phyloP scores from a whole-genome alignment of 805 yeast genomes.

The Myxozyma kluyveri region DNA sequence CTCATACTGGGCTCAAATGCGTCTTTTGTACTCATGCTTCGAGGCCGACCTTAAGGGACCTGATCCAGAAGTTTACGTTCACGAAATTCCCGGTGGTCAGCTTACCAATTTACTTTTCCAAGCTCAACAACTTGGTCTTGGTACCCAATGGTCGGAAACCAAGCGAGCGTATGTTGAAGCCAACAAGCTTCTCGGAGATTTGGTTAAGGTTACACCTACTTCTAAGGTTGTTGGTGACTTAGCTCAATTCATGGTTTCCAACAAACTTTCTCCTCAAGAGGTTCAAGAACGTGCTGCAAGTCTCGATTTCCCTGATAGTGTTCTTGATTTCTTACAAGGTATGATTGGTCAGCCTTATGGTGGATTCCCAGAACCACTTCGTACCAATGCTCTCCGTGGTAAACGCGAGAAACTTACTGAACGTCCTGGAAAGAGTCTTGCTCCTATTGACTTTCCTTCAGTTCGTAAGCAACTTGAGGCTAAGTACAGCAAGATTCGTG shows the following conservation, averaged over 20 bases:
- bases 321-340: conserved; percentile 97
- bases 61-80: conserved; percentile 97
- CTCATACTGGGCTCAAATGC: conserved; percentile 98
- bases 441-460: conserved; percentile 73
- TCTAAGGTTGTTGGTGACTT: conserved; percentile 99
- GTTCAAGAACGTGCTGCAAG: conserved; percentile 82
- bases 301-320: conserved; percentile 98
- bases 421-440: conserved; percentile 89
- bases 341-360: conserved; percentile 99
- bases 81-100: conserved; percentile 99
- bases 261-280: conserved; percentile 81
- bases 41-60: conserved; percentile 99
- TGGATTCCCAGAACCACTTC: conserved; percentile 99
- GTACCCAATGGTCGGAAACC: conserved; percentile 94
- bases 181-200: conserved; percentile 85
- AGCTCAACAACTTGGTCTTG: conserved; percentile 98
- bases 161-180: conserved; percentile 92
- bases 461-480: conserved; percentile 70
- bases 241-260: conserved; percentile 99
- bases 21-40: conserved; percentile 91
- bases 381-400: conserved; percentile 84
- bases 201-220: conserved; percentile 98
- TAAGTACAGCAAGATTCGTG: conserved; percentile 67
- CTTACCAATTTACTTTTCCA: conserved; percentile 96
- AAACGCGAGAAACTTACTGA: conserved; percentile 84